phyloP scores from a whole-genome alignment of 495 filamentous ascomycete species.

The Daldinia decipiens region DNA sequence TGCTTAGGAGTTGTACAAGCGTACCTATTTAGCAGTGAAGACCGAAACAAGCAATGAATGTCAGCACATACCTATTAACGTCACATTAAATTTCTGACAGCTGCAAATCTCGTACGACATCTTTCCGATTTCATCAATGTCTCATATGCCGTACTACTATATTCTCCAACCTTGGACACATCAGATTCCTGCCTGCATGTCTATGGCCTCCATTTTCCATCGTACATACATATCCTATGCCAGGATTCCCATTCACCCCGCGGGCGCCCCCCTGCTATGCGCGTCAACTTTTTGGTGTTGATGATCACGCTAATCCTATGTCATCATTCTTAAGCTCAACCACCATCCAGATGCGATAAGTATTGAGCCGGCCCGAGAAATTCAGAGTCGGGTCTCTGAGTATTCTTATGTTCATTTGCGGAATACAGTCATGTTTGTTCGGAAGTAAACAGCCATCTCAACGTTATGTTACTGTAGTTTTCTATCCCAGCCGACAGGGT shows the following conservation, averaged over 20 bases:
- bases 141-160: constrained; percentile 33
- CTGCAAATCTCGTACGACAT: constrained; percentile 44
- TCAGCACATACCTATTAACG: not conserved
- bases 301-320: constrained; percentile 21
- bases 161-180: not conserved
- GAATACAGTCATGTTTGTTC: not conserved
- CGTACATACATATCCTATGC: not conserved
- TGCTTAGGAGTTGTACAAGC: not conserved
- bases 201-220: constrained; percentile 15
- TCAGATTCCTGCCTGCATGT: constrained; percentile 17
- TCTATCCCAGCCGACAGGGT: not conserved
- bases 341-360: not conserved
- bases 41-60: not conserved
- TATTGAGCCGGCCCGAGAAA: constrained; percentile 9
- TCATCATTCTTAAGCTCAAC: not conserved
- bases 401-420: not conserved
- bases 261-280: constrained; percentile 13
- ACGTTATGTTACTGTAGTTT: not conserved
- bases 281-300: constrained; percentile 28
- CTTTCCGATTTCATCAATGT: constrained; percentile 37
- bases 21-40: not conserved
- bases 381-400: not conserved
- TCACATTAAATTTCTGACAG: constrained; percentile 34
- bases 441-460: not conserved
- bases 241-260: constrained; percentile 1